These are phyloP conservation scores for Cladosporium sp. DNA, from an alignment of 2,329 filamentous ascomycete species.

Conservation along the genomic window DNA sequence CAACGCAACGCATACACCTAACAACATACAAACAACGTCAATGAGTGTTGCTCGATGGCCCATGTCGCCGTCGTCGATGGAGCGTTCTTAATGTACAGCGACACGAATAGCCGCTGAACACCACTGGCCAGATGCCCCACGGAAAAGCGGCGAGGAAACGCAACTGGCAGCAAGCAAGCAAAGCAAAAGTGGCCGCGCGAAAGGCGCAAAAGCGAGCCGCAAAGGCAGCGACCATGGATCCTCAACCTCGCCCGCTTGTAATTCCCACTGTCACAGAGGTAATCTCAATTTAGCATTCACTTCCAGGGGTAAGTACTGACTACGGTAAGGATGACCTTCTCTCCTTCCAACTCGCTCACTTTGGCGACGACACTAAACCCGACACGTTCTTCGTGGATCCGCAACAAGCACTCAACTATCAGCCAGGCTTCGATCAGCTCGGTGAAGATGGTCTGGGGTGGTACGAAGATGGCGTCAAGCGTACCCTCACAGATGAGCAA, in stretches of 20 bases:
- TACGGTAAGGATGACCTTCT: constrained; percentile 39
- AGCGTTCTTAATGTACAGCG: neutral
- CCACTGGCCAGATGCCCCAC: constrained; percentile 8
- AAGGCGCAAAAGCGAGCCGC: constrained; percentile 15
- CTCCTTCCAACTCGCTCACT: constrained; percentile 41
- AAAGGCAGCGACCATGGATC: neutral
- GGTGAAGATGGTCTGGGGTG: constrained; percentile 69
- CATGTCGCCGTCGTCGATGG: neutral
- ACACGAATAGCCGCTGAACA: neutral
- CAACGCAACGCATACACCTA: neutral
- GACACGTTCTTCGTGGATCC: constrained; percentile 29
- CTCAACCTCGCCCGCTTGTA: neutral
- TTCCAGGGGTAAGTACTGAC: constrained; percentile 31
- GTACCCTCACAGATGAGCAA: constrained; percentile 87
- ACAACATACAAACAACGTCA: too few species aligned
- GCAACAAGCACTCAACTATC: constrained; percentile 23
- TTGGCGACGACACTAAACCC: constrained; percentile 36
- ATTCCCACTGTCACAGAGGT: constrained; percentile 30
- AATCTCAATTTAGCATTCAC: constrained; percentile 13
- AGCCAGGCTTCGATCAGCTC: constrained; percentile 34
- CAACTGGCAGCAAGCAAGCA: constrained; percentile 11
- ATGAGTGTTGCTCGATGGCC: neutral
- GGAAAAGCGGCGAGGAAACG: constrained; percentile 9
- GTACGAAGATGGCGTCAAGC: constrained; percentile 80
- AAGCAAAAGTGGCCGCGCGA: constrained; percentile 14